Conservation (phyloP, 345 rosid species). For the Salix suchowensis region DNA sequence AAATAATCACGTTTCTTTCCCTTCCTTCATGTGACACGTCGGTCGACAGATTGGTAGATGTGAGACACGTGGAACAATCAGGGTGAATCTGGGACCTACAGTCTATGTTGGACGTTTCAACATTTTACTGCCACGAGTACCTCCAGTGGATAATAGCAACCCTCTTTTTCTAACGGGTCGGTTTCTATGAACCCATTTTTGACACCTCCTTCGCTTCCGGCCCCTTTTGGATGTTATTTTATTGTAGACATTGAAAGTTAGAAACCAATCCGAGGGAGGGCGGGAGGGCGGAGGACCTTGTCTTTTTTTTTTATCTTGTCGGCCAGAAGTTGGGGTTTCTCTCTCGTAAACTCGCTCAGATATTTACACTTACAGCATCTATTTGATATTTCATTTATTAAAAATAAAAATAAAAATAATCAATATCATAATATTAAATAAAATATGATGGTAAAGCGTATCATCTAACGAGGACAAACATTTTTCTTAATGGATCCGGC, state of each 20-base stretch:
- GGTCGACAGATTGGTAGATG: conserved; percentile 10
- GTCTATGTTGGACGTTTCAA: conserved; percentile 9
- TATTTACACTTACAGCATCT: too few relatives aligned
- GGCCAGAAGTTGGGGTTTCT: too few relatives aligned
- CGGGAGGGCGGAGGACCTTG: neutral
- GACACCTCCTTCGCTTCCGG: neutral
- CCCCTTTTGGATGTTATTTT: neutral
- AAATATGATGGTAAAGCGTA: too few relatives aligned
- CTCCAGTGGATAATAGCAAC: conserved; percentile 28
- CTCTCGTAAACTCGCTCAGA: too few relatives aligned
- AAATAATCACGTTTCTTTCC: neutral
- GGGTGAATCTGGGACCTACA: conserved; percentile 2
- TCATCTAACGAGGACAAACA: too few relatives aligned
- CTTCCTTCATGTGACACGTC: neutral
- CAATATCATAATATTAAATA: too few relatives aligned
- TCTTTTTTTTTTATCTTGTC: too few relatives aligned
- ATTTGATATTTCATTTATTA: too few relatives aligned
- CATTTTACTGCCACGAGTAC: conserved; percentile 35
- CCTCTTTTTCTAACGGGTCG: neutral
- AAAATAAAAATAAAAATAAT: too few relatives aligned
- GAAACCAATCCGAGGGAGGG: neutral
- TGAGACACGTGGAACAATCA: conserved; percentile 29
- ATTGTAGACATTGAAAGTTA: too few relatives aligned
- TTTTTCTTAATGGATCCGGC: too few relatives aligned
- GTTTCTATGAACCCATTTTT: conserved; percentile 11